phyloP scores from a whole-genome alignment of 2,329 filamentous ascomycete species.

The Parastagonospora nodorum region DNA sequence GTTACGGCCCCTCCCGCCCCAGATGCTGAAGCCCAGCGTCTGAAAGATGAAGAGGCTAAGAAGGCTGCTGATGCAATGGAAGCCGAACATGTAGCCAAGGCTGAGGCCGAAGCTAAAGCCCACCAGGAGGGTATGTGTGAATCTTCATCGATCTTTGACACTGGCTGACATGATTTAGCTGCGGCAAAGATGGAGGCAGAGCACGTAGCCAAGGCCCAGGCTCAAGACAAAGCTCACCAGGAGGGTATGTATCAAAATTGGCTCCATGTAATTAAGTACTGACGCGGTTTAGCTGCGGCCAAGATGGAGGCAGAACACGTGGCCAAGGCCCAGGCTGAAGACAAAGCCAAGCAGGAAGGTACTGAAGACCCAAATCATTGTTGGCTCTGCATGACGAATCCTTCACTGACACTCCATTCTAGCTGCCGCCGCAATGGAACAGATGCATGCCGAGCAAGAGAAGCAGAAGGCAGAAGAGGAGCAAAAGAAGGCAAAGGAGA shows the following conservation, averaged over 20 bases:
- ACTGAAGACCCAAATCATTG: background rate
- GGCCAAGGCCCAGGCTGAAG: background rate
- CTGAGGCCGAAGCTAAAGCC: constrained; percentile 22
- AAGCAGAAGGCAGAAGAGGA: constrained; percentile 9
- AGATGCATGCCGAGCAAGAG: constrained; percentile 9
- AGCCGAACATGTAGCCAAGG: constrained; percentile 23
- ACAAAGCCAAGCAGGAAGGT: no score
- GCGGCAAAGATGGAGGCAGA: constrained; percentile 18
- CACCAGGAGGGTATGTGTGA: constrained; percentile 15
- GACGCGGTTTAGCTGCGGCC: constrained; percentile 2
- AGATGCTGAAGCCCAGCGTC: constrained; percentile 7
- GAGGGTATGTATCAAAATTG: constrained; percentile 7
- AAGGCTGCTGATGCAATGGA: constrained; percentile 25
- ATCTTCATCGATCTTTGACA: background rate
- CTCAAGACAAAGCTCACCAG: constrained; percentile 17
- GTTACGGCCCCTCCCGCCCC: constrained; percentile 1
- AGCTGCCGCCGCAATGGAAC: constrained; percentile 11
- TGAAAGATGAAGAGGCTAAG: constrained; percentile 12
- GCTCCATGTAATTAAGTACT: no score
- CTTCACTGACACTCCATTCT: background rate
- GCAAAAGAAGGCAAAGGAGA: constrained; percentile 3
- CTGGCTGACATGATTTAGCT: constrained; percentile 4
- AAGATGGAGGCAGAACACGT: constrained; percentile 4
- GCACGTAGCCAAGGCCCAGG: constrained; percentile 23
- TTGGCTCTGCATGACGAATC: background rate